Evolutionary conservation across 495 filamentous ascomycete genomes (phyloP).

Genomic region (Hypoxylon fuscum): DNA sequence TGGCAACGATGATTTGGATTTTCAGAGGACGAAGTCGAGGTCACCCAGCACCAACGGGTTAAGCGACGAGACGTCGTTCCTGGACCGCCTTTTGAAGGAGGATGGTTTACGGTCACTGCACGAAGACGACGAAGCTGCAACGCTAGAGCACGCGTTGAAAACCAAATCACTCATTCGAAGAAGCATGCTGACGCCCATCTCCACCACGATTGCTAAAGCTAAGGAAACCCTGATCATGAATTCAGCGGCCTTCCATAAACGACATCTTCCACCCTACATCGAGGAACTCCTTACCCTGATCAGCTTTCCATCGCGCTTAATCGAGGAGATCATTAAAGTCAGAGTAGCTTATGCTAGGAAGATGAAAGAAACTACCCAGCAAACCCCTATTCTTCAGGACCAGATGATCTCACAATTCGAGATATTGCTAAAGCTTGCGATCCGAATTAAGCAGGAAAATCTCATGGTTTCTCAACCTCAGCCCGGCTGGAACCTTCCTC

Average conservation of each 20-base stretch:
- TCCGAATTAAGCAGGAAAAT: constrained; percentile 91
- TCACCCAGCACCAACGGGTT: constrained; percentile 69
- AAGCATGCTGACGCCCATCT: constrained; percentile 86
- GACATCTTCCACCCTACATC: constrained; percentile 95
- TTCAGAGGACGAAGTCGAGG: constrained; percentile 69
- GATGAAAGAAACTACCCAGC: constrained; percentile 87
- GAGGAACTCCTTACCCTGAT: constrained; percentile 95
- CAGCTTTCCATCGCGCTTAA: constrained; percentile 93
- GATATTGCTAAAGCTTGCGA: constrained; percentile 87
- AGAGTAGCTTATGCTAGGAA: constrained; percentile 91
- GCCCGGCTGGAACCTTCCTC: constrained; percentile 92
- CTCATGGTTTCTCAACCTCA: constrained; percentile 83
- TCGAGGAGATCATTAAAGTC: constrained; percentile 95
- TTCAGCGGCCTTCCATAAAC: constrained; percentile 82
- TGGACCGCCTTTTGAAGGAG: constrained; percentile 98
- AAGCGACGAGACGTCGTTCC: constrained; percentile 87
- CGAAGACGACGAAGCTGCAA: constrained; percentile 63
- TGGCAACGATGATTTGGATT: constrained; percentile 93
- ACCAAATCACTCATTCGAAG: constrained; percentile 53
- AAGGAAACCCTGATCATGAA: constrained; percentile 92
- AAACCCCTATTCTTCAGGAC: constrained; percentile 89
- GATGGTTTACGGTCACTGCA: constrained; percentile 93
- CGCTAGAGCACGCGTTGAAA: constrained; percentile 45
- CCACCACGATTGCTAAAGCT: constrained; percentile 87
- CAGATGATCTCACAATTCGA: constrained; percentile 98